Percentiles rank a stretch among this genome's conserved stretches.
phyloP scores from a whole-genome alignment of 257 asterid genomes.

The Nicotiana benthamiana region DNA sequence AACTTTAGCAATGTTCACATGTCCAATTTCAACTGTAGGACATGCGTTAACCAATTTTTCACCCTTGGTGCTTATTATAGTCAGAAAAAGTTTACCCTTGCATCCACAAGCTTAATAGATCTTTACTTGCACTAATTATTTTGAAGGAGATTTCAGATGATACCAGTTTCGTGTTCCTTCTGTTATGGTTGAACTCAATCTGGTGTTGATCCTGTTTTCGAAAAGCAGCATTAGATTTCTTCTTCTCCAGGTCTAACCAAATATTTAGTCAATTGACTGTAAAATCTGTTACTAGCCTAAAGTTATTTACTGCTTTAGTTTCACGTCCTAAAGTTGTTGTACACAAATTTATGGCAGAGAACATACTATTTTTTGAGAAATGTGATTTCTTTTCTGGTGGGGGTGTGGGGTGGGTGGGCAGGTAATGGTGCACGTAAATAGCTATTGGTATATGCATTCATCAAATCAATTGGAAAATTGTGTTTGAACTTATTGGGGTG shows the following conservation, averaged over 20 bases:
- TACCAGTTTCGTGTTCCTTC: neutral
- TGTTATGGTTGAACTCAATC: neutral
- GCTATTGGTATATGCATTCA: neutral
- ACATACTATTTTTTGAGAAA: neutral
- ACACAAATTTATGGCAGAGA: neutral
- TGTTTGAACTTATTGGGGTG: neutral
- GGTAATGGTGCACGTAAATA: neutral
- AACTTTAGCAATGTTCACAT: neutral
- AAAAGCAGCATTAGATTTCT: neutral
- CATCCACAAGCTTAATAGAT: neutral
- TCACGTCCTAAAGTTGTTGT: neutral
- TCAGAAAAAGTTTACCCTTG: neutral
- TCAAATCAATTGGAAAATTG: neutral
- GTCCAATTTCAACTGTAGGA: neutral
- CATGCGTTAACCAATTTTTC: neutral
- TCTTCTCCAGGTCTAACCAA: neutral
- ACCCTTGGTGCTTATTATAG: neutral
- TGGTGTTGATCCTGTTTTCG: neutral
- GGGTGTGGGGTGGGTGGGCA: neutral
- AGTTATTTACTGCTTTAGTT: neutral
- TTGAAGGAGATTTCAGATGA: neutral
- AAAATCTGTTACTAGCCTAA: neutral
- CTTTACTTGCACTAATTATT: neutral
- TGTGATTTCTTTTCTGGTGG: neutral
- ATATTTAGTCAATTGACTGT: neutral